Evolutionary conservation across 2,329 filamentous ascomycete species (phyloP), one percentile per base, ranked within the genome.

Genomic region (Colletotrichum sp.): DNA sequence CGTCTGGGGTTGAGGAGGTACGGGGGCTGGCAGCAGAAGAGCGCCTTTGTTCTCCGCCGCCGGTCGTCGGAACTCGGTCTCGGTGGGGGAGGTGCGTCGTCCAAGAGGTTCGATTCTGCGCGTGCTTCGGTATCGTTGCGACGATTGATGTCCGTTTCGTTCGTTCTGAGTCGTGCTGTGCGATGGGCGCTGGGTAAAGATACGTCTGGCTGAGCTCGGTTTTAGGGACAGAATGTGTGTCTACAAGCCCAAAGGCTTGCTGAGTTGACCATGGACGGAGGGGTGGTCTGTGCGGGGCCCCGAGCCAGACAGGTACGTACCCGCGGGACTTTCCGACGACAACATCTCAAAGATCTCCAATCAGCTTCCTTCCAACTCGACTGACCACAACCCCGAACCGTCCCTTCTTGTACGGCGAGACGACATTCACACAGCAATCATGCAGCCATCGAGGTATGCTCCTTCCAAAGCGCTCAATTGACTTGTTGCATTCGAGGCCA

Each of bases 391-490:
- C 34, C 67, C 30, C 28, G 34, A 68, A 64, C n/a, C 39, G 69
- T 68, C 62, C 66, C 59, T 76, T 70, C 63, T 73, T 67, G 67
- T 59, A 70, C 68, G 65, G 63, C 76, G 74, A 74, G 59, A 71
- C 67, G 75, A 77, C 52, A 75, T 57, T 21, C 72, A 78, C 79
- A 72, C 59, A 79, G 71, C 72, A 79, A 82, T 75, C 69, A 83
- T 83, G 81, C 80, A 81, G 76, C 80, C 81, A 72, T 78, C 81
- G 52, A 82, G 81, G 81, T 82, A 70, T 21, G 72, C 24, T 8
- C 28, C 26, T 24, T 55, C 21, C 5, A 8, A 16, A n/a, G 52
- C 13, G 44, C 7, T 62, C 68, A 71, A 76, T 76, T 77, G 75
- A 59, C 5, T 34, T 9, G 7, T 13, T 8, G 10, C 21, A 8